These are phyloP conservation scores for Aspergillus sp. DNA, from an alignment of 2,329 filamentous ascomycete species.

Conservation along the genomic window DNA sequence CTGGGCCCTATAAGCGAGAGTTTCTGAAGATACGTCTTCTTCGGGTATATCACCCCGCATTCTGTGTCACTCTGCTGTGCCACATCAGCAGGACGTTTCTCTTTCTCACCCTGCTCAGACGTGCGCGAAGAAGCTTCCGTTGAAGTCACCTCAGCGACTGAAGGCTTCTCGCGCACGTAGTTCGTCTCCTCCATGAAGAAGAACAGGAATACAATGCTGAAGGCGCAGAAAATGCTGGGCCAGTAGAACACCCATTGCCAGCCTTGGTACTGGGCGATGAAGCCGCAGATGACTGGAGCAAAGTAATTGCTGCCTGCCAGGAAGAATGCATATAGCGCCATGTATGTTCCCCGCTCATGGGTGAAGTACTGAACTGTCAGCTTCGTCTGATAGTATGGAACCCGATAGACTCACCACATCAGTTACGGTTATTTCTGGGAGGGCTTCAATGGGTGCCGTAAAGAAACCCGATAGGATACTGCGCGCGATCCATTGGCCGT, in stretches of 20 bases:
- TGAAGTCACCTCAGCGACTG: conserved; percentile 5
- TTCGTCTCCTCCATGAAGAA: conserved; percentile 61
- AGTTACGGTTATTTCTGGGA: conserved; percentile 44
- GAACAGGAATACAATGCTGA: conserved; percentile 51
- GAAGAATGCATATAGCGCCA: conserved; percentile 44
- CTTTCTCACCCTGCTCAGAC: conserved; percentile 19
- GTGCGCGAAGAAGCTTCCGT: conserved; percentile 7
- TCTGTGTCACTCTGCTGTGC: conserved; percentile 15
- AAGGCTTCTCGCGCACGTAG: conserved; percentile 38
- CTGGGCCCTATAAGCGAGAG: conserved; percentile 32
- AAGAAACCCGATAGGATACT: conserved; percentile 43
- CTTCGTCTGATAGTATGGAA: not conserved
- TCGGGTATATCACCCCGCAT: conserved; percentile 24
- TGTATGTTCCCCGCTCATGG: conserved; percentile 44
- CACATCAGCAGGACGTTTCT: conserved; percentile 20
- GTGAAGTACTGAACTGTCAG: conserved; percentile 41
- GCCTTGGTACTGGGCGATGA: conserved; percentile 49
- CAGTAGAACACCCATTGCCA: conserved; percentile 55
- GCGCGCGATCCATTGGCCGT: conserved; percentile 44
- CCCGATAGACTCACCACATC: conserved; percentile 38
- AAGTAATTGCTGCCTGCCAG: conserved; percentile 47
- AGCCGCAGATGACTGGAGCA: conserved; percentile 50
- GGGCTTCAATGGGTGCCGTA: conserved; percentile 44
- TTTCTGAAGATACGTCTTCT: conserved; percentile 38
- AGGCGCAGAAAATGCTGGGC: conserved; percentile 53